phyloP scores from a whole-genome alignment of 768 basidiomycete genomes.

The Mycena olivaceomarginata region DNA sequence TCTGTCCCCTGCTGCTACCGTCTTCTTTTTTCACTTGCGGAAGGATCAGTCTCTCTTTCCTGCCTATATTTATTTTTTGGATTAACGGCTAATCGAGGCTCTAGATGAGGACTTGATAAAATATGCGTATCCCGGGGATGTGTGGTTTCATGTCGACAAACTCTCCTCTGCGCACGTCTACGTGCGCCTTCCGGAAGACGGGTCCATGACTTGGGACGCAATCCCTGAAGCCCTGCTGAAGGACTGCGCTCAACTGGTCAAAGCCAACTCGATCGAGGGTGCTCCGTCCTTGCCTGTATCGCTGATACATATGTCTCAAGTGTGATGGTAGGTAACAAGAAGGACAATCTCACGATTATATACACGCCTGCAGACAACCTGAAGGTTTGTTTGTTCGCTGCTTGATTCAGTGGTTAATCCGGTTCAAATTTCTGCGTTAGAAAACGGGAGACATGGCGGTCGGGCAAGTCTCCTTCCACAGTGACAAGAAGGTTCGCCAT shows the following conservation, averaged over 20 bases:
- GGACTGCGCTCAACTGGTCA: constrained; percentile 96
- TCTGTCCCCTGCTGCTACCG: not conserved
- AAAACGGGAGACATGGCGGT: constrained; percentile 99
- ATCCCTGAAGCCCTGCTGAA: constrained; percentile 86
- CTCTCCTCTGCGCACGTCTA: constrained; percentile 98
- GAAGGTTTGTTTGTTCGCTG: constrained; percentile 72
- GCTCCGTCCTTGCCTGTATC: not conserved
- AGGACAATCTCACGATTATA: constrained; percentile 94
- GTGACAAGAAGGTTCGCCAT: constrained; percentile 83
- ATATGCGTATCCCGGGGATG: constrained; percentile 92
- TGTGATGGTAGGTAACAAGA: constrained; percentile 90
- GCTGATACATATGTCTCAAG: not conserved
- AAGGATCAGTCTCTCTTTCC: not conserved
- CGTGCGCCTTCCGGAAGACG: constrained; percentile 86
- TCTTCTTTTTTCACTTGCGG: not conserved
- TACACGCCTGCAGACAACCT: constrained; percentile 96
- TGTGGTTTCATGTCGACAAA: constrained; percentile 99
- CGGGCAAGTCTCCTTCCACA: constrained; percentile 96
- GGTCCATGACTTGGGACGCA: constrained; percentile 86
- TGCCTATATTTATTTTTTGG: not conserved
- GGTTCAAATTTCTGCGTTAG: constrained; percentile 58
- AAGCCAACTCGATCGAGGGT: constrained; percentile 99
- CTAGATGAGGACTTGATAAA: constrained; percentile 96
- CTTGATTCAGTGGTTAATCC: not conserved
- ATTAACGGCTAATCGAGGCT: not conserved